phyloP scores from a whole-genome alignment of 1,139 yeast species.

The Hansenula sp. region DNA sequence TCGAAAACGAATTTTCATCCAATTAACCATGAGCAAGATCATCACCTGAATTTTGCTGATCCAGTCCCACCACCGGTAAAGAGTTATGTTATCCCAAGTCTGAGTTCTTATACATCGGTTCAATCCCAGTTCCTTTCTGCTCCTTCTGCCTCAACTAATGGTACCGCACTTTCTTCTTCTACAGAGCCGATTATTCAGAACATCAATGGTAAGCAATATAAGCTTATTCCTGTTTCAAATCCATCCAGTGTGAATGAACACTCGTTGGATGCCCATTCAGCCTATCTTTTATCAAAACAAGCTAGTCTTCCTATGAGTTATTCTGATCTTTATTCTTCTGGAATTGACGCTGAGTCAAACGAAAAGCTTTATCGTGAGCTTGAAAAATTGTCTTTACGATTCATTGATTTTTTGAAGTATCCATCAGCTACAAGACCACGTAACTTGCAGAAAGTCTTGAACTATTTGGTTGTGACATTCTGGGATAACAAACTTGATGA shows the following conservation, averaged over 20 bases:
- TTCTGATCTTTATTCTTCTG: background rate
- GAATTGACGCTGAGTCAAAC: slow-evolving; percentile 1
- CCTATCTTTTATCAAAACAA: background rate
- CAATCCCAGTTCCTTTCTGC: background rate
- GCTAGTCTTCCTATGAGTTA: background rate
- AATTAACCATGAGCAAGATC: background rate
- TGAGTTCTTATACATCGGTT: background rate
- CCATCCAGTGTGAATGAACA: background rate
- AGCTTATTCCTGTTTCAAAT: background rate
- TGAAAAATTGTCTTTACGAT: slow-evolving; percentile 22
- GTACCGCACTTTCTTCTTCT: slow-evolving; percentile 1
- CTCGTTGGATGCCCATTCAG: background rate
- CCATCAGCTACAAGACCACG: slow-evolving; percentile 28
- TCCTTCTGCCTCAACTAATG: slow-evolving; percentile 2
- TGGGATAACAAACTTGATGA: slow-evolving; percentile 26
- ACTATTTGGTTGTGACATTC: slow-evolving; percentile 29
- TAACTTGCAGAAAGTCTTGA: slow-evolving; percentile 26
- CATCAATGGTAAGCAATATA: slow-evolving; percentile 1
- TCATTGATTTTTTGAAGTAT: slow-evolving; percentile 27
- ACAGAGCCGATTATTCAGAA: background rate
- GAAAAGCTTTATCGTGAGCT: slow-evolving; percentile 4
- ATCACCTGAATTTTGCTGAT: too few species aligned
- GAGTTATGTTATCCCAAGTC: background rate
- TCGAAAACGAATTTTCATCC: background rate
- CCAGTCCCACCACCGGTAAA: background rate